phyloP scores from a whole-genome alignment of 2,329 filamentous ascomycete genomes.

The Fusarium nematophilum region DNA sequence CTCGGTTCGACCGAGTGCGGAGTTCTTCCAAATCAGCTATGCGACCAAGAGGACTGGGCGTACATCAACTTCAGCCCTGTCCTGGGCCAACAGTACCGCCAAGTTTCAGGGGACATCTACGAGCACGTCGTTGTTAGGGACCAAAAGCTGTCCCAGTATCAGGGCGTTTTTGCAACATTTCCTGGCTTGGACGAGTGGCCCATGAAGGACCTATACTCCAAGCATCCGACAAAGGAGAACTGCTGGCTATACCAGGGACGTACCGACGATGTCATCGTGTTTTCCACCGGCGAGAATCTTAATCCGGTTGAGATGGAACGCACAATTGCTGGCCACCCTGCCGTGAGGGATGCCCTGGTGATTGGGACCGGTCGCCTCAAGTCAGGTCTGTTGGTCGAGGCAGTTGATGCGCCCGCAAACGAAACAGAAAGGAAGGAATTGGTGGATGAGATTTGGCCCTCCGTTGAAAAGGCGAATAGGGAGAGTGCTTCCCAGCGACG shows the following conservation, averaged over 20 bases:
- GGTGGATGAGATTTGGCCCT: slow-evolving; percentile 56
- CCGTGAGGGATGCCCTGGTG: slow-evolving; percentile 48
- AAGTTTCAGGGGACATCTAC: slow-evolving; percentile 41
- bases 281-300: slow-evolving; percentile 56
- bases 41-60: slow-evolving; percentile 45
- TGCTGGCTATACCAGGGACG: slow-evolving; percentile 52
- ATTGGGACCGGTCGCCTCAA: slow-evolving; percentile 46
- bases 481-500: slow-evolving; percentile 56
- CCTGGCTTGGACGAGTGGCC: slow-evolving; percentile 54
- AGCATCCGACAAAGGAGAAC: slow-evolving; percentile 48
- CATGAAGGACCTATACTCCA: slow-evolving; percentile 58
- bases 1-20: slow-evolving; percentile 49
- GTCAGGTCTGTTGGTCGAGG: slow-evolving; percentile 42
- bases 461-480: slow-evolving; percentile 55
- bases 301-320: slow-evolving; percentile 54
- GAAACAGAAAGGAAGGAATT: slow-evolving; percentile 37
- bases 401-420: background rate
- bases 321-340: slow-evolving; percentile 44
- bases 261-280: slow-evolving; percentile 55
- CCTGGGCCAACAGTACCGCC: slow-evolving; percentile 37
- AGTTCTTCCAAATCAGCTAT: slow-evolving; percentile 27
- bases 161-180: slow-evolving; percentile 55
- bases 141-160: slow-evolving; percentile 35
- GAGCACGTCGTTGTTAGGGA: slow-evolving; percentile 49
- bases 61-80: slow-evolving; percentile 43